Conservation (phyloP, 805 yeast genomes). For the Yarrowia osloensis region DNA sequence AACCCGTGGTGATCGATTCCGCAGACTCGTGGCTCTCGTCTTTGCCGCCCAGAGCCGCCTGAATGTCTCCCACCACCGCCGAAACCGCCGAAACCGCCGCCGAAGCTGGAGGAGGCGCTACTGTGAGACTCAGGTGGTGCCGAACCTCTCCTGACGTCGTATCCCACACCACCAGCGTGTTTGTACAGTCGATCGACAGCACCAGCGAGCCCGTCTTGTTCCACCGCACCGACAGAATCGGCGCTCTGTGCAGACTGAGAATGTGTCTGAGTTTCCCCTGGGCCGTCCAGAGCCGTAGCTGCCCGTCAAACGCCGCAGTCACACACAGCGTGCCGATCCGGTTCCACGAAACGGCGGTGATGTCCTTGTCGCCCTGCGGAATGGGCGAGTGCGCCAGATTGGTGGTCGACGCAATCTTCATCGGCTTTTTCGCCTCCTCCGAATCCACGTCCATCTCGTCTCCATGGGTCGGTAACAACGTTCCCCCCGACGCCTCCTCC, state of each 20-base stretch:
- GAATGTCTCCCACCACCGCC: constrained; percentile 18
- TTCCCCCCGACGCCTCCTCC: neutral
- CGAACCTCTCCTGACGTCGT: constrained; percentile 52
- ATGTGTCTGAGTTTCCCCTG: constrained; percentile 66
- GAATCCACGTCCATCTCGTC: constrained; percentile 13
- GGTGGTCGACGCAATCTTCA: neutral
- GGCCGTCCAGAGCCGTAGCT: constrained; percentile 73
- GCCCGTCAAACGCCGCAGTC: constrained; percentile 71
- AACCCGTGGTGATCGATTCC: neutral
- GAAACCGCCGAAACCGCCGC: constrained; percentile 18
- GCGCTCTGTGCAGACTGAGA: constrained; percentile 52
- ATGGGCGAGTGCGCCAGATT: constrained; percentile 30
- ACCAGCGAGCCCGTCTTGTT: constrained; percentile 55
- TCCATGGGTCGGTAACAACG: neutral
- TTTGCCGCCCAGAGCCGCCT: constrained; percentile 1
- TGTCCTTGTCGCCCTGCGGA: constrained; percentile 35
- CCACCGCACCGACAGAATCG: constrained; percentile 65
- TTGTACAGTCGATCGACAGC: constrained; percentile 60
- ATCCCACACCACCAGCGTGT: constrained; percentile 66
- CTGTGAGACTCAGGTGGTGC: constrained; percentile 34
- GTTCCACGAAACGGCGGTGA: constrained; percentile 57
- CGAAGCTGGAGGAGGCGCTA: constrained; percentile 19
- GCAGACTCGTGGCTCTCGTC: constrained; percentile 8
- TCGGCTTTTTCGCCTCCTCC: neutral
- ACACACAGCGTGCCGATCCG: constrained; percentile 62